Conservation (phyloP, 108 stramenopile genomes). For the Halocafeteria seosinensis region DNA sequence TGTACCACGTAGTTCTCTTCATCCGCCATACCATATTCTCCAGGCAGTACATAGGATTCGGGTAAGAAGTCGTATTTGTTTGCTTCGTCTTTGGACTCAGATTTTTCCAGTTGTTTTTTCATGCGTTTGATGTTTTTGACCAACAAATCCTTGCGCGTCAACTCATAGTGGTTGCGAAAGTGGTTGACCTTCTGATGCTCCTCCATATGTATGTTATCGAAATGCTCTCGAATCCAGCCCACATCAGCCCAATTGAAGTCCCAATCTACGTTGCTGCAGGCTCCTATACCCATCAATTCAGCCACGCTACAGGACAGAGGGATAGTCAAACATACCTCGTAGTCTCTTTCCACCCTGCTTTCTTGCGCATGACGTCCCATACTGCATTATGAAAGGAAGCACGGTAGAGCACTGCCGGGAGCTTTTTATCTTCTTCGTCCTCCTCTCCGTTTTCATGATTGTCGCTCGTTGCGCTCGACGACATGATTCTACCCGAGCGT, state of each 20-base stretch:
- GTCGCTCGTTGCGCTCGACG: too few species aligned
- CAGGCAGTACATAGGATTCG: constrained; percentile 39
- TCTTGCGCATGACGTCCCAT: background rate
- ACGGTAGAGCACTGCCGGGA: background rate
- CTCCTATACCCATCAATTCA: too few species aligned
- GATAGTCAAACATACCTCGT: too few species aligned
- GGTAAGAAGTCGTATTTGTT: constrained; percentile 31
- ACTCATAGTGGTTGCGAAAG: constrained; percentile 47
- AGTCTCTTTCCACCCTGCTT: background rate
- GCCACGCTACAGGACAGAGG: too few species aligned
- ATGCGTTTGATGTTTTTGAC: constrained; percentile 39
- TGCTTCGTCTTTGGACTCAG: constrained; percentile 1
- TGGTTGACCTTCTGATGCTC: constrained; percentile 44
- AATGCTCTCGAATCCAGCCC: constrained; percentile 13
- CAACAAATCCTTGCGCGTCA: constrained; percentile 41
- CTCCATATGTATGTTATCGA: constrained; percentile 11
- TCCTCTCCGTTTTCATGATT: too few species aligned
- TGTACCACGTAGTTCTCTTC: constrained; percentile 39
- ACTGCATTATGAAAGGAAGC: background rate
- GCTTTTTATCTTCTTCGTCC: too few species aligned
- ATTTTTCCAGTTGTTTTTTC: constrained; percentile 6
- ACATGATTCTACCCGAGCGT: too few species aligned
- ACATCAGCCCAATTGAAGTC: constrained; percentile 16
- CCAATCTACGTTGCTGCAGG: constrained; percentile 16
- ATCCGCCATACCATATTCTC: constrained; percentile 37